Evolutionary conservation across 768 basidiomycete genomes (phyloP).

Genomic region (Rhizopogon salebrosus): DNA sequence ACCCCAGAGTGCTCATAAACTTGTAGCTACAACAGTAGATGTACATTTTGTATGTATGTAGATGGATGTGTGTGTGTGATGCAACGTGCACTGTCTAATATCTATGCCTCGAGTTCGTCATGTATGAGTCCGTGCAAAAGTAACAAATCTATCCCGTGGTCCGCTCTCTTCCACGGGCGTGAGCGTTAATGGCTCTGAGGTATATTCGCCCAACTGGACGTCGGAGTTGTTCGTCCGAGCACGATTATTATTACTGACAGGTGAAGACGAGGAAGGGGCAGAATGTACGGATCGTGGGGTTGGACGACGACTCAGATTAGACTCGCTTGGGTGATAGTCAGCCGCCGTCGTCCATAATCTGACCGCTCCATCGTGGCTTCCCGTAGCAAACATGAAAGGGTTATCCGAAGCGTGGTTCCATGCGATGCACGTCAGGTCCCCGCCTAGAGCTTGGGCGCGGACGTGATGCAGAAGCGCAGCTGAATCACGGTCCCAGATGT

Average conservation of each 20-base stretch:
- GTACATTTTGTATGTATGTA: neutral
- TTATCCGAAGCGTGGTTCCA: constrained; percentile 62
- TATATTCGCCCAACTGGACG: neutral
- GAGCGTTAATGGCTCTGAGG: constrained; percentile 5
- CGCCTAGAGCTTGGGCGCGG: constrained; percentile 47
- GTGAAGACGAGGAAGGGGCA: neutral
- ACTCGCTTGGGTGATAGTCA: neutral
- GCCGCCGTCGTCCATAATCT: constrained; percentile 53
- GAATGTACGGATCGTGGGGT: neutral
- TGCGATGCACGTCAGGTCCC: constrained; percentile 66
- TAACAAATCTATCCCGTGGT: constrained; percentile 1
- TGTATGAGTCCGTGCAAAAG: constrained; percentile 1
- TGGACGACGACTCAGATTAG: neutral
- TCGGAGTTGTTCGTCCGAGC: neutral
- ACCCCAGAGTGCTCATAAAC: too few species aligned
- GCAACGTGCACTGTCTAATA: neutral
- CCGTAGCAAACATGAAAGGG: constrained; percentile 68
- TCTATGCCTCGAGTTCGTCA: neutral
- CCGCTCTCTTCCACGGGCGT: constrained; percentile 4
- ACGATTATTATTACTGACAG: neutral
- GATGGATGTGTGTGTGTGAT: neutral
- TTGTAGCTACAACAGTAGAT: too few species aligned
- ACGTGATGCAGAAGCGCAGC: constrained; percentile 62
- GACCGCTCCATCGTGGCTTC: constrained; percentile 65
- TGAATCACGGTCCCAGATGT: constrained; percentile 77